Percentiles rank a stretch among this genome's conserved stretches.
Evolutionary conservation across 371 early-diverging fungal genomes (phyloP).

Genomic region (Haplosporangium sp.): DNA sequence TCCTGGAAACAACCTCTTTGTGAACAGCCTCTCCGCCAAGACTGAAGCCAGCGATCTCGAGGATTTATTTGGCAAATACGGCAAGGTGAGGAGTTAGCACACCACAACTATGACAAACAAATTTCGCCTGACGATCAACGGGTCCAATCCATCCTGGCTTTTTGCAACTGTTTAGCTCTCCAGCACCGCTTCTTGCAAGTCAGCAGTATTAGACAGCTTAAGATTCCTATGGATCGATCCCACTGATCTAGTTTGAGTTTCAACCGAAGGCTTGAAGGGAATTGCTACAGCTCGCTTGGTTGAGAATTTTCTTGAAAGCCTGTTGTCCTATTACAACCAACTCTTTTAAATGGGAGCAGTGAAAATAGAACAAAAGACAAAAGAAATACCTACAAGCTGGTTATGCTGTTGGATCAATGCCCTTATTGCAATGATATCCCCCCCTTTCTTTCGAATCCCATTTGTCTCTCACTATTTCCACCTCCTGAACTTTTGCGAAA

Average conservation of each 20-base stretch:
- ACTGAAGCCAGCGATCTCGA: slow-evolving; percentile 76
- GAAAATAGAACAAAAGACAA: not conserved
- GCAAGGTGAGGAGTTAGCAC: slow-evolving; percentile 62
- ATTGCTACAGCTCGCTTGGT: not conserved
- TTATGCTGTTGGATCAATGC: slow-evolving; percentile 3
- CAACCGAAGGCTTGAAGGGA: not conserved
- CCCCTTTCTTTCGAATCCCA: not conserved
- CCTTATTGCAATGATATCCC: slow-evolving; percentile 8
- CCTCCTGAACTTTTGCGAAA: slow-evolving; percentile 22
- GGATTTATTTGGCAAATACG: slow-evolving; percentile 80
- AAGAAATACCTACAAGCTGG: not conserved
- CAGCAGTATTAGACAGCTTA: not conserved
- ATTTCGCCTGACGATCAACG: not conserved
- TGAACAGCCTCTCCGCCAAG: slow-evolving; percentile 75
- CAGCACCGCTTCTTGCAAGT: slow-evolving; percentile 1
- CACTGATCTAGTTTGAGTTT: slow-evolving; percentile 1
- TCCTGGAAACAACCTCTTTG: slow-evolving; percentile 84
- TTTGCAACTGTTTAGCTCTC: not conserved
- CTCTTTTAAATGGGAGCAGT: not conserved
- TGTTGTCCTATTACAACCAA: not conserved
- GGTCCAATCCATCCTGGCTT: slow-evolving; percentile 5
- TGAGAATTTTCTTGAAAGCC: not conserved
- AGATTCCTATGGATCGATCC: not conserved
- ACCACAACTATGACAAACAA: not conserved
- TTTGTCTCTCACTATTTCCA: not conserved